Conservation (phyloP, 495 filamentous ascomycete genomes). For the Hyaloscypha finlandica region DNA sequence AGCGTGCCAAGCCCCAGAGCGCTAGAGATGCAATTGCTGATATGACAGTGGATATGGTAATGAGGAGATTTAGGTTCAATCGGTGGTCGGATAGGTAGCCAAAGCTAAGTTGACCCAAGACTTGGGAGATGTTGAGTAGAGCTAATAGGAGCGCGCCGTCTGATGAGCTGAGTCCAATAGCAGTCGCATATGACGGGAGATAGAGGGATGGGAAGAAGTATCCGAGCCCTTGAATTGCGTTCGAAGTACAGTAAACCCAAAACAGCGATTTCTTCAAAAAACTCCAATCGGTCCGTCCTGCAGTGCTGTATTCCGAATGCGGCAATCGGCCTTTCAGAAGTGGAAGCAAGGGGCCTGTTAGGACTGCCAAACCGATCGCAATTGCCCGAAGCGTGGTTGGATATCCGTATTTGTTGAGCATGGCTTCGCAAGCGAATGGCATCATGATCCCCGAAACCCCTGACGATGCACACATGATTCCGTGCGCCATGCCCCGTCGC, state of each 20-base stretch:
- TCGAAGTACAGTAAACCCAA: conserved; percentile 35
- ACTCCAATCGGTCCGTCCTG: conserved; percentile 22
- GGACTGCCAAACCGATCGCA: conserved; percentile 35
- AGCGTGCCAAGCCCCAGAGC: conserved; percentile 36
- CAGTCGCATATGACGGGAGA: conserved; percentile 38
- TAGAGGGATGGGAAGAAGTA: conserved; percentile 40
- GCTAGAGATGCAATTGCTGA: conserved; percentile 34
- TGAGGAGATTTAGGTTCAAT: conserved; percentile 30
- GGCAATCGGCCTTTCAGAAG: conserved; percentile 37
- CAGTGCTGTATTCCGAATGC: conserved; percentile 21
- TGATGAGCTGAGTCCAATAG: conserved; percentile 32
- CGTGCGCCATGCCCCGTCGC: conserved; percentile 43
- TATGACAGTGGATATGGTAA: conserved; percentile 37
- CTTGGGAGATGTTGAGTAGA: conserved; percentile 37
- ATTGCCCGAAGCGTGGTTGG: conserved; percentile 39
- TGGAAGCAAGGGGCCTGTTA: conserved; percentile 37
- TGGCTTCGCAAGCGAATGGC: conserved; percentile 37
- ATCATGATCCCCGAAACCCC: conserved; percentile 39
- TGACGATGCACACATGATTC: conserved; percentile 40
- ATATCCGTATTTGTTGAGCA: conserved; percentile 38
- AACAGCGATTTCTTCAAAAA: conserved; percentile 37
- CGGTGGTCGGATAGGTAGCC: conserved; percentile 38
- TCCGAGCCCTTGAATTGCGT: conserved; percentile 37
- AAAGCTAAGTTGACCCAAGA: conserved; percentile 38
- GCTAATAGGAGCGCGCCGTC: conserved; percentile 39